These are phyloP conservation scores for Claviceps arundinis DNA, from an alignment of 2,329 filamentous ascomycete species.

Conservation along the genomic window DNA sequence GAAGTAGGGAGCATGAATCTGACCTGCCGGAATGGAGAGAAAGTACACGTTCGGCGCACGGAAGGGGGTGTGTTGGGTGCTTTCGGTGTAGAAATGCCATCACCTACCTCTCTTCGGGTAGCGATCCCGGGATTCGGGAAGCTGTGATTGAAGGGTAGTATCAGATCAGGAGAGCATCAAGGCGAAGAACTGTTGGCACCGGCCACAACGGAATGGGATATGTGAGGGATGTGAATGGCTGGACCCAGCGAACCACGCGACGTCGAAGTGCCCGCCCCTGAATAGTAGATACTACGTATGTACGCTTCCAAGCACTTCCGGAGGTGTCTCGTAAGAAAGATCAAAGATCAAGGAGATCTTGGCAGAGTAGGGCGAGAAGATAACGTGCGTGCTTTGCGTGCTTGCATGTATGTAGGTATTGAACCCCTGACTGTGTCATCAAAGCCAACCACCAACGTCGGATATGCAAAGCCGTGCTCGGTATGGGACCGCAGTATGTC, in stretches of 20 bases:
- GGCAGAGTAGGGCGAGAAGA: not conserved
- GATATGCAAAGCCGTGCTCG: not conserved
- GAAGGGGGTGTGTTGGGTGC: not conserved
- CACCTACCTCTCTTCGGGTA: constrained; percentile 4
- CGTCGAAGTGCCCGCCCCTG: constrained; percentile 1
- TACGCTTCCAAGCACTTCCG: constrained; percentile 1
- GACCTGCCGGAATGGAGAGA: not conserved
- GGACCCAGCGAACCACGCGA: constrained; percentile 4
- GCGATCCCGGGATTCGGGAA: not conserved
- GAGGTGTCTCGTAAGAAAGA: constrained; percentile 1
- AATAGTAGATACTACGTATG: not conserved
- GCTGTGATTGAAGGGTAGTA: constrained; percentile 2
- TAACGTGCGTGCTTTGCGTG: not conserved
- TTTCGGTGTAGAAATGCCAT: constrained; percentile 1
- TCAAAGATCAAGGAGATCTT: not conserved
- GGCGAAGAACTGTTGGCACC: not conserved
- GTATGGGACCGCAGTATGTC: constrained; percentile 2
- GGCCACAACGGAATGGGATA: constrained; percentile 4
- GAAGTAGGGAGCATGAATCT: not conserved
- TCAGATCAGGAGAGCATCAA: not conserved
- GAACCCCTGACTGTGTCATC: constrained; percentile 1
- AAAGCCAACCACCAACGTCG: not conserved
- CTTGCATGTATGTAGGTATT: not conserved
- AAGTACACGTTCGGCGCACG: not conserved
- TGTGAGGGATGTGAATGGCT: constrained; percentile 5